Conservation (phyloP, 192 early-diverging fungal genomes). For the Entomortierella lignicola region DNA sequence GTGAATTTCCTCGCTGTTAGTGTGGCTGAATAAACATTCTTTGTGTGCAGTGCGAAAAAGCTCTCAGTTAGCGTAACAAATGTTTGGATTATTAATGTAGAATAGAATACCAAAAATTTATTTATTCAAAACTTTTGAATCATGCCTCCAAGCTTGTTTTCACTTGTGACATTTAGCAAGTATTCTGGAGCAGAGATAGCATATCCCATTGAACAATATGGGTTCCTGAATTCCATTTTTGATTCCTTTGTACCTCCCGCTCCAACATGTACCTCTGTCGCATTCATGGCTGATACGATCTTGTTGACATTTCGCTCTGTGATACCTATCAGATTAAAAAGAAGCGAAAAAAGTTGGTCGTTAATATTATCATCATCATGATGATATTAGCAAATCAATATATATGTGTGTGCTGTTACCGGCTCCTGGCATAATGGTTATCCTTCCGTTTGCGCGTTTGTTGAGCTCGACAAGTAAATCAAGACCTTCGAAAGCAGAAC, state of each 20-base stretch:
- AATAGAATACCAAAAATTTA: background rate
- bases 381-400: no score
- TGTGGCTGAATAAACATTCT: no score
- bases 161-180: conserved; percentile 33
- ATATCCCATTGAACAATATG: conserved; percentile 53
- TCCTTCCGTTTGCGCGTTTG: conserved; percentile 51
- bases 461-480: conserved; percentile 58
- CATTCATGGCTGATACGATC: conserved; percentile 45
- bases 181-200: conserved; percentile 52
- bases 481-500: conserved; percentile 67
- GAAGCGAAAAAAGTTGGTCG: background rate
- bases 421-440: conserved; percentile 71
- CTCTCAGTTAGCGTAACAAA: no score
- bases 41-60: no score
- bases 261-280: conserved; percentile 70
- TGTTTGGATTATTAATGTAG: no score
- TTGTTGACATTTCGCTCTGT: conserved; percentile 61
- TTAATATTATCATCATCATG: no score
- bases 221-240: conserved; percentile 49
- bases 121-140: conserved; percentile 32
- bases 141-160: conserved; percentile 42
- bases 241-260: conserved; percentile 48
- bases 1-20: no score
- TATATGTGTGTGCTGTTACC: no score
- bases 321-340: conserved; percentile 47